Base-by-base conservation (phyloP, 805 yeast genomes). In the Candida suzukii region DNA sequence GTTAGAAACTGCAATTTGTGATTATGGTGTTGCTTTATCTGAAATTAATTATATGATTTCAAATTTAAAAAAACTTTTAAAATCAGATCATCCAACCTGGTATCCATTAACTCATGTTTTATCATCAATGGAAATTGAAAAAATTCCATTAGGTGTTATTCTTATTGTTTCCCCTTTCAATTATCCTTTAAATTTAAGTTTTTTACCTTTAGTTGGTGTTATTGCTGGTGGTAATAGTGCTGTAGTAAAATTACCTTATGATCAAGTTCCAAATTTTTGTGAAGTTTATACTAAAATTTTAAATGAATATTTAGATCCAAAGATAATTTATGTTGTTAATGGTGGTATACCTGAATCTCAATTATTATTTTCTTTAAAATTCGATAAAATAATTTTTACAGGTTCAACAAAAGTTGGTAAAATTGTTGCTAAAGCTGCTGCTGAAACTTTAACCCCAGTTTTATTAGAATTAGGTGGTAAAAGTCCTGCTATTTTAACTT, bases 401-500 rank as follows among this genome's bases (percentile, higher is more conserved):
- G 98, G 98, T 16, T 80, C 84, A 31, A 71, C 75, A 19, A 57
- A 57, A 19, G 95, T 88, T 22, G 98, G 96, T 18, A 76, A 73
- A 28, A 76, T 86, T 40, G 77, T 91, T 27, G 82, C 91, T 21
- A 65, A 69, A 44, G 83, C 84, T 35, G 96, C 97, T 1, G 93
- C 91, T n/a, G 78, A 85, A 61, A 73, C 76, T 18, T 68, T 90
- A 49, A 87, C 95, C 1, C 97, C 97, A 1, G 73, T 74, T 11
- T 63, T 84, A 9, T 70, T 90, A 46, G 98, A 90, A 63, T 68
- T 90, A 35, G 97, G 98, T 41, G 98, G 98, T 5, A 91, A 91
- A 60, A 82, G 91, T 8, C 98, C 98, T 0, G 84, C 76, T 2
- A 73, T 88, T 51, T 66, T 90, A 11, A 72, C 88, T 29, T 66